phyloP scores from a whole-genome alignment of 495 filamentous ascomycete species.

The Aspergillus cavernicola region DNA sequence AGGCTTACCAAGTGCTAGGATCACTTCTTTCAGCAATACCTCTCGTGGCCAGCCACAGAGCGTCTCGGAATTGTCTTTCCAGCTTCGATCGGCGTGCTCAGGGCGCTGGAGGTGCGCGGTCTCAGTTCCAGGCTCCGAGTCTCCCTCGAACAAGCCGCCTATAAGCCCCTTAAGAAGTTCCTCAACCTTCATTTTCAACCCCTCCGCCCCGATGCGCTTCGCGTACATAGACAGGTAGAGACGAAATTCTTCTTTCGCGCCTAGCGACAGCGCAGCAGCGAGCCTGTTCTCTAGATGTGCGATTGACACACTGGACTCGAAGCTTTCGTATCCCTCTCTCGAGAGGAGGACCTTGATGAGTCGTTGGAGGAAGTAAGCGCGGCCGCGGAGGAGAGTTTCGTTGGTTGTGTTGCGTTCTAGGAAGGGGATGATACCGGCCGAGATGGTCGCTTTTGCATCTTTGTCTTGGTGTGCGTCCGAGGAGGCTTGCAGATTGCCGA shows the following conservation, averaged over 20 bases:
- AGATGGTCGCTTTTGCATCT: conserved; percentile 58
- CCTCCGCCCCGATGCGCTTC: conserved; percentile 89
- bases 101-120: conserved; percentile 46
- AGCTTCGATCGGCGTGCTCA: conserved; percentile 55
- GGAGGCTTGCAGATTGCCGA: conserved; percentile 71
- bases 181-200: conserved; percentile 80
- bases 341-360: conserved; percentile 81
- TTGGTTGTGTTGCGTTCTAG: conserved; percentile 92
- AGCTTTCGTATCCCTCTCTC: conserved; percentile 84
- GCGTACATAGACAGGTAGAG: conserved; percentile 94
- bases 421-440: conserved; percentile 86
- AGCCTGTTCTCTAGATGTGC: conserved; percentile 95
- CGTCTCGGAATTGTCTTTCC: conserved; percentile 45
- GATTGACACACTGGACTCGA: conserved; percentile 87
- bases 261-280: conserved; percentile 80
- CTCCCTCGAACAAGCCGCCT: conserved; percentile 60
- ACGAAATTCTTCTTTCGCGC: conserved; percentile 84
- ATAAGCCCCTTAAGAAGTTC: conserved; percentile 79
- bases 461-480: conserved; percentile 48
- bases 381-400: conserved; percentile 85
- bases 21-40: conserved; percentile 81
- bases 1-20: conserved; percentile 83
- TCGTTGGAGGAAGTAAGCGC: conserved; percentile 82
- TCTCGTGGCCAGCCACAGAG: conserved; percentile 87
- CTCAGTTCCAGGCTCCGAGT: conserved; percentile 14